Base-by-base conservation (phyloP, 257 asterid species). In the Vinca minor region DNA sequence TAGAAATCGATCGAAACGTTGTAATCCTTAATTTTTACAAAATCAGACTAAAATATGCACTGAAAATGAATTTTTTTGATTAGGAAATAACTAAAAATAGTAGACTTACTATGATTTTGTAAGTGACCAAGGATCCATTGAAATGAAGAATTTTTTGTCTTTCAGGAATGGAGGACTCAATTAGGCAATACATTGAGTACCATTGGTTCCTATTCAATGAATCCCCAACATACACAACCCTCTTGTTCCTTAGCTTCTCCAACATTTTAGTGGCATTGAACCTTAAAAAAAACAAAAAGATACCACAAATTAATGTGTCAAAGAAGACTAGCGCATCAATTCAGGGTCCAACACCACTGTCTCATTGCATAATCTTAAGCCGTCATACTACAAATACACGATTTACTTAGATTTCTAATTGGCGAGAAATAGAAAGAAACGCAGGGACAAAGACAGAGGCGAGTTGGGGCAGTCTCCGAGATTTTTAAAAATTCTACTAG, bases 11-110 rank as follows among this genome's bases (percentile, higher is more conserved):
- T 73, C 12, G 82, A 75, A 53, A 78, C 87, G 65, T 87, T 81
- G 69, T 84, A 87, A 39, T 82, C 89, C 92, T 86, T 74, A 59
- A 59, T n/a, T n/a, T n/a, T n/a, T n/a, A n/a, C n/a, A n/a, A n/a
- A n/a, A n/a, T n/a, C n/a, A n/a, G n/a, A n/a, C n/a, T n/a, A n/a
- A n/a, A n/a, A n/a, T n/a, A n/a, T n/a, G n/a, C n/a, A n/a, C n/a
- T n/a, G n/a, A n/a, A n/a, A n/a, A n/a, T n/a, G n/a, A n/a, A n/a
- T n/a, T n/a, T n/a, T n/a, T n/a, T n/a, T n/a, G n/a, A n/a, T 34
- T 34, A 34, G 38, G 7, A 34, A 34, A 3, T 34, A 34, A 34
- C 4, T 34, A 34, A 67, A 15, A 64, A 52, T 11, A 28, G 45
- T 35, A 0, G 23, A 38, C 84, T 80, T 79, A 87, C 95, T 8